These are phyloP conservation scores for Colletotrichum karsti DNA, from an alignment of 2,329 filamentous ascomycete species.

Conservation along the genomic window DNA sequence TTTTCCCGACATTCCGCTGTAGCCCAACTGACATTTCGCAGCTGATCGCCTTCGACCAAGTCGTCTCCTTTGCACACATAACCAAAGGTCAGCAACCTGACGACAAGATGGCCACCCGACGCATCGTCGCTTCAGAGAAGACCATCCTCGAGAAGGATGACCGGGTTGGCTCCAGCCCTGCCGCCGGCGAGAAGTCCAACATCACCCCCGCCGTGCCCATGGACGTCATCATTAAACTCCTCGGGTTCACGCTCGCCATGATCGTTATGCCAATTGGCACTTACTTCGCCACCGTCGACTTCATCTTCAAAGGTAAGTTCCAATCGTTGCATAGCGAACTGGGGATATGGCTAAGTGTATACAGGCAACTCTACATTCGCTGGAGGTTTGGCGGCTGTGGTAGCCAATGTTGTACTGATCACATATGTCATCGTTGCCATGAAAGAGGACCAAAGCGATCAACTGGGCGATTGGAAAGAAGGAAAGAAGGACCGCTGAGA, in stretches of 20 bases:
- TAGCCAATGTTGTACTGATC: slow-evolving; percentile 91
- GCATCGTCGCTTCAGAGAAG: slow-evolving; percentile 73
- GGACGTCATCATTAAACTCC: slow-evolving; percentile 89
- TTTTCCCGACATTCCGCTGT: background rate
- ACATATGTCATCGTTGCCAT: slow-evolving; percentile 93
- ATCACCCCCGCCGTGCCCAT: slow-evolving; percentile 84
- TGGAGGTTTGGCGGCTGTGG: slow-evolving; percentile 83
- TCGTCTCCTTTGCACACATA: background rate
- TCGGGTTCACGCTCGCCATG: slow-evolving; percentile 93
- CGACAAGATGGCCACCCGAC: slow-evolving; percentile 72
- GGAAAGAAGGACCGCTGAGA: slow-evolving; percentile 61
- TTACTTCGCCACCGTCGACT: slow-evolving; percentile 84
- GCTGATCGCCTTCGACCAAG: background rate
- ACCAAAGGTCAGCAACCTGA: background rate
- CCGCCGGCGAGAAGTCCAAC: slow-evolving; percentile 67
- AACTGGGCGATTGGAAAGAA: slow-evolving; percentile 47
- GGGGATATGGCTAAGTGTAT: background rate
- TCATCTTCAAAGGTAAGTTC: slow-evolving; percentile 76
- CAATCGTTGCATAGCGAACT: background rate
- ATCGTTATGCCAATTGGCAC: slow-evolving; percentile 85
- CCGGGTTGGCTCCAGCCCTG: slow-evolving; percentile 44
- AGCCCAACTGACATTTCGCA: background rate
- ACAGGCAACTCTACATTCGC: slow-evolving; percentile 89
- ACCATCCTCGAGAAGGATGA: slow-evolving; percentile 70
- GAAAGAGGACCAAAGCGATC: slow-evolving; percentile 76